Evolutionary conservation across 129 eudicot genomes (phyloP).

Genomic region (Ambrosia artemisiifolia): DNA sequence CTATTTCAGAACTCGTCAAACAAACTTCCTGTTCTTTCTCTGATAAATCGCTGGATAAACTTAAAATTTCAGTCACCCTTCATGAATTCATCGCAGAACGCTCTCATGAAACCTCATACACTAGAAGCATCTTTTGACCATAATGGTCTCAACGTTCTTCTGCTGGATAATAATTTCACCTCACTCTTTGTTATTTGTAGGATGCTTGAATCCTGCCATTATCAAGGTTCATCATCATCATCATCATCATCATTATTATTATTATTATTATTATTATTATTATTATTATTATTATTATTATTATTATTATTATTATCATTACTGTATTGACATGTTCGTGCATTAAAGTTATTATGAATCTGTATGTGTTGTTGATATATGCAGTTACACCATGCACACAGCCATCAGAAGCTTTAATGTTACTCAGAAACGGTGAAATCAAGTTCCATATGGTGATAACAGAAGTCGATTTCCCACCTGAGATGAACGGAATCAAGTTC

Average conservation of each 20-base stretch:
- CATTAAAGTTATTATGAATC: neutral
- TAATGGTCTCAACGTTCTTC: conserved; percentile 26
- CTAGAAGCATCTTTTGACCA: conserved; percentile 14
- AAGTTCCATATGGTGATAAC: conserved; percentile 21
- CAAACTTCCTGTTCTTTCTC: conserved; percentile 11
- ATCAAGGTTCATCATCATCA: conserved; percentile 11
- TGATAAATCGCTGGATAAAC: neutral
- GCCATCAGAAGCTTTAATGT: conserved; percentile 19
- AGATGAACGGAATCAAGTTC: conserved; percentile 18
- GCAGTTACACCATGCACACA: conserved; percentile 22
- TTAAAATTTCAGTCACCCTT: neutral
- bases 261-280: too few relatives aligned
- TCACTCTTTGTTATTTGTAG: conserved; percentile 12
- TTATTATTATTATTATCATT: neutral
- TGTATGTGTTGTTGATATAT: neutral
- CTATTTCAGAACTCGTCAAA: conserved; percentile 9
- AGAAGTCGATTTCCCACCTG: conserved; percentile 4
- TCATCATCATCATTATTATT: too few relatives aligned
- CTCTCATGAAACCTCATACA: conserved; percentile 12
- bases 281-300: too few relatives aligned
- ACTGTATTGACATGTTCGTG: neutral
- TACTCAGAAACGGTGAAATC: conserved; percentile 7
- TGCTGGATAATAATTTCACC: conserved; percentile 21
- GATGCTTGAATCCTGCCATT: conserved; percentile 18
- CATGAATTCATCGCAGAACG: neutral